Base-by-base conservation (phyloP, 139 green algal genomes). In the Trebouxia sp. region DNA sequence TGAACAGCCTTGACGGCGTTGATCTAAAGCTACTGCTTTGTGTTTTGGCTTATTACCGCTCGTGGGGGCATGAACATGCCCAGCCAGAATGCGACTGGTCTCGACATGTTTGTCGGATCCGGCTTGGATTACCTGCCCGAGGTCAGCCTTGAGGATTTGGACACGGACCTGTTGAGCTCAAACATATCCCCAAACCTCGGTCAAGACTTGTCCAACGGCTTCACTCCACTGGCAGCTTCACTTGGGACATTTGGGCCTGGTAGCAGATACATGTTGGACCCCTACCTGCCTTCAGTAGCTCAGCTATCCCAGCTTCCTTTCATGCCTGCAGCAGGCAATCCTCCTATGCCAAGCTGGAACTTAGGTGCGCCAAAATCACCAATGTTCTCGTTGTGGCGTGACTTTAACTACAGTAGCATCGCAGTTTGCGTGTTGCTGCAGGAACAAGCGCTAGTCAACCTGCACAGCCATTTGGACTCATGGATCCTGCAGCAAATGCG, bases 61-160 rank as follows among this genome's bases (percentile, higher is more conserved):
- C 43, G 62, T 45, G 43, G n/a, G 6, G 15, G 32, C 32, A 72
- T 6, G 35, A 30, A 72, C 15, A 0, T 30, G 62, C 32, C n/a
- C 15, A 35, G 62, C 5, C 62, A 72, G 26, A 35, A 72, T 72
- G 62, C 35, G 7, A 35, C 32, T 28, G 62, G 62, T 7, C 62
- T 72, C 5, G 62, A 72, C 32, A 72, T 72, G 62, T 72, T 72
- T 45, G 62, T 72, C 11, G 62, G 62, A 28, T 72, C 62, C 14
- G 62, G 62, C 11, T 30, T 72, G 26, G 62, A 72, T 15, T 72
- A 42, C 32, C 35, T 72, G 12, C 43, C 62, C 14, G 62, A 72
- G 26, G 17, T 72, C 7, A 72, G 20, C 11, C 12, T 72, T 32
- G 62, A 72, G 14, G 62, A 72, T 35, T 45, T 72, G 35, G 62